Evolutionary conservation across 2,329 filamentous ascomycete genomes (phyloP).

Genomic region (Blastomyces gilchristii): DNA sequence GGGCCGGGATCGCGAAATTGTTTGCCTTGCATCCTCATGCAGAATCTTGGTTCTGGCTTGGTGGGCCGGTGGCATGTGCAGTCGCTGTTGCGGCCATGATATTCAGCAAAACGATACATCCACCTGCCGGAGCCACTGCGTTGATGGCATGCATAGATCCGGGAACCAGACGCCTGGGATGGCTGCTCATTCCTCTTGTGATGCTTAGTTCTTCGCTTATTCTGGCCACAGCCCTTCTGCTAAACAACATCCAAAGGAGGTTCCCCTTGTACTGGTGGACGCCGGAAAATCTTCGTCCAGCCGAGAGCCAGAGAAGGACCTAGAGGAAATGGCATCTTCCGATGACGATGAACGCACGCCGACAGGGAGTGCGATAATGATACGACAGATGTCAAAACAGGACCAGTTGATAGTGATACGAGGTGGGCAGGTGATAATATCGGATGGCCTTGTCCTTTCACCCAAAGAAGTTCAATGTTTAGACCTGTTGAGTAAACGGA

Average conservation of each 20-base stretch:
- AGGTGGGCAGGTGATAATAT: slow-evolving; percentile 23
- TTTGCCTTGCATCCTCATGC: slow-evolving; percentile 47
- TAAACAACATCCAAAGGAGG: slow-evolving; percentile 59
- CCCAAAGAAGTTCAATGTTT: slow-evolving; percentile 26
- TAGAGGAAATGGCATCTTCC: slow-evolving; percentile 11
- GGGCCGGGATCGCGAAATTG: slow-evolving; percentile 54
- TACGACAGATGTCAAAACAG: slow-evolving; percentile 13
- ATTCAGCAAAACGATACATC: slow-evolving; percentile 61
- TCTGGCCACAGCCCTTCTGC: slow-evolving; percentile 49
- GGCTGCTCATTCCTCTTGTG: slow-evolving; percentile 56
- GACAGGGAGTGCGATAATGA: background rate
- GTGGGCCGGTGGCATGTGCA: slow-evolving; percentile 55
- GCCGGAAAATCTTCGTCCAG: slow-evolving; percentile 21
- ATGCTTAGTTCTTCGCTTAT: slow-evolving; percentile 52
- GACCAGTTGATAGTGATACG: slow-evolving; percentile 23
- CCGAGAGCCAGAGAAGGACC: slow-evolving; percentile 16
- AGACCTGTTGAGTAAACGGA: slow-evolving; percentile 25
- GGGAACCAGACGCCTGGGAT: slow-evolving; percentile 49
- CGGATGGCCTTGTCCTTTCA: slow-evolving; percentile 27
- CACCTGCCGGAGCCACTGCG: slow-evolving; percentile 64
- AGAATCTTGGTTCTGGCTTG: slow-evolving; percentile 49
- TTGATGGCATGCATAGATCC: slow-evolving; percentile 55
- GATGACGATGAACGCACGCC: slow-evolving; percentile 18
- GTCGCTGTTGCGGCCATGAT: slow-evolving; percentile 55
- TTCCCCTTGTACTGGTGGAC: slow-evolving; percentile 62